Base-by-base conservation (phyloP, 768 basidiomycete species). In the Suillus subalutaceus region DNA sequence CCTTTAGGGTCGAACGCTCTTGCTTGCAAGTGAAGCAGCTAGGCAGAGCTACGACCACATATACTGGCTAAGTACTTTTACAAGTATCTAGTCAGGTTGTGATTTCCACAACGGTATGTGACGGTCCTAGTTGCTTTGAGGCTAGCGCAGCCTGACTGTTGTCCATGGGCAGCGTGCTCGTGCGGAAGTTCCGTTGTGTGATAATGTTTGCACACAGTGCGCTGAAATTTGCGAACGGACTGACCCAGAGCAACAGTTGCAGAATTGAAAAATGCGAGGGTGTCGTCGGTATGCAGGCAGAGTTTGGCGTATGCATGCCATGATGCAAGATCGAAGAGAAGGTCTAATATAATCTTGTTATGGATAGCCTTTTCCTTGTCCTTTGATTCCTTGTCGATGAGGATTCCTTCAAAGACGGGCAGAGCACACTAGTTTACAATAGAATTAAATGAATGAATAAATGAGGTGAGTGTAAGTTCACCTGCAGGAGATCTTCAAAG, bases 221-320 rank as follows among this genome's bases (percentile, higher is more conserved):
- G 56, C 0, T 32, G 7, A 67, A 81, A 80, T 15, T 68, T 13
- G 1, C 73, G 72, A 9, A 79, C 35, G 7, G 40, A 41, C 6
- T 64, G 1, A 41, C 40, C 40, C 2, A 41, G 40, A 41, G 40
- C 15, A 15, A 15, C 78, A 75, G 12, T 79, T 41, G 16, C 68
- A 67, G 0, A 55, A 26, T 32, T 73, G 7, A 81, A 77, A 66
- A 18, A 48, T 50, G 0, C 5, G 20, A 55, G 76, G 41, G 38
- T 76, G 15, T 60, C 44, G 12, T 70, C 65, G 0, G 77, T 78
- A 57, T 79, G 79, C 10, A 76, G 59, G 1, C 77, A 69, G 7
- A 81, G 71, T 62, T 81, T 81, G 0, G 76, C 79, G 18, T 74
- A 67, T 2, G 65, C 75, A 70, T 80, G 78, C 81, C 79, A 82